Evolutionary conservation across 306 rosid genomes (phyloP), one percentile per base, ranked within the genome.

Genomic region (Cicer chorassanicum): DNA sequence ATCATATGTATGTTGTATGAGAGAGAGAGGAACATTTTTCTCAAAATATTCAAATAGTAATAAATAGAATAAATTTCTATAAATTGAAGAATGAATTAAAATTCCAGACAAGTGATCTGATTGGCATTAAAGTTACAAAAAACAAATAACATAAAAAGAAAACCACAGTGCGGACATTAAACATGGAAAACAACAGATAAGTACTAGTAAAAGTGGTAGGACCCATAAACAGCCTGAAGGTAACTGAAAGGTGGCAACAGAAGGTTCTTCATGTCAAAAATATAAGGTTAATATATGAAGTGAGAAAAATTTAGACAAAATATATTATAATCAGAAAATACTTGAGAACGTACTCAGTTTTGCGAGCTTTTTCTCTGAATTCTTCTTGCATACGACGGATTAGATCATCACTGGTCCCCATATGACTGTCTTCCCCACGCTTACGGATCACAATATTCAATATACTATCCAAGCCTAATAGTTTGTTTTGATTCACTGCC

Each of bases 311-410:
- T 54, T 55, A 21, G 39, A 67, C 36, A 13, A 68, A 13, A 49
- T n/a, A 34, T 57, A 15, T 63, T 79, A 49, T 50, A 8, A 85
- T 45, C n/a, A 42, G 56, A 16, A 80, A 69, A 51, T 55, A 73
- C 19, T 73, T 76, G 56, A 42, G 40, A 80, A 81, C 96, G 72
- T 92, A 95, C 99, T 95, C 99, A 72, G 98, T 82, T 82, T 90
- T 95, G 68, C 99, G 97, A 80, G 98, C 99, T 83, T 92, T 92
- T 82, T 95, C 99, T 86, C 92, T 90, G 79, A 95, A 95, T 70
- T 95, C 98, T 75, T 95, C 97, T 82, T 95, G 99, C 99, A 95
- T 95, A 77, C 84, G 96, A 71, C 90, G 90, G 49, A 92, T 92
- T 72, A 92, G 90, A 88, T 92, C 99, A 65, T 95, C 96, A 69